A percentile compares a stretch with the other conserved stretches of the same genome.
These are phyloP conservation scores for Xanthoparmelia taractica DNA, from an alignment of 495 filamentous ascomycete genomes.

Conservation along the genomic window DNA sequence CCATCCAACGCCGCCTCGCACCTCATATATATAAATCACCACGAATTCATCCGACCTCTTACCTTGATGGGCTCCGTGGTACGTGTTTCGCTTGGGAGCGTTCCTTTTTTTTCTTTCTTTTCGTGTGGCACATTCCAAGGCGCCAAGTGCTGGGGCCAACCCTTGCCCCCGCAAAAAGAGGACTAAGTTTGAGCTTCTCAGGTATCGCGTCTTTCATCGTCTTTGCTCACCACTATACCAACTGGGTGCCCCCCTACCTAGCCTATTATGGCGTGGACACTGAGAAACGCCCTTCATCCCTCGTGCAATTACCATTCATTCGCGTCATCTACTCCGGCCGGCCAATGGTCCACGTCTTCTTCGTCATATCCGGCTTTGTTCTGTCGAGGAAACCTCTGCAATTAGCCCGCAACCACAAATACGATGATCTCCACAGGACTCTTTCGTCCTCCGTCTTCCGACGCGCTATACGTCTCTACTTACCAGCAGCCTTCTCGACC, in stretches of 20 bases:
- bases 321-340: slow-evolving; percentile 56
- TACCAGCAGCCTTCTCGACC: slow-evolving; percentile 52
- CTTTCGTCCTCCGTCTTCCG: slow-evolving; percentile 58
- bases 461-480: slow-evolving; percentile 54
- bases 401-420: slow-evolving; percentile 47
- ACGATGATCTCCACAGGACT: slow-evolving; percentile 39
- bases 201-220: slow-evolving; percentile 44
- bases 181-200: slow-evolving; percentile 22
- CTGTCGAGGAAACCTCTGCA: slow-evolving; percentile 58
- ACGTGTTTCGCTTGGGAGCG: not conserved
- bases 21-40: slow-evolving; percentile 9
- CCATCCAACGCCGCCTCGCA: not conserved
- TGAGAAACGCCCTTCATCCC: slow-evolving; percentile 28
- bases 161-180: not conserved
- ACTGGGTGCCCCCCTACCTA: slow-evolving; percentile 34
- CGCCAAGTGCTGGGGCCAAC: not conserved
- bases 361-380: slow-evolving; percentile 64
- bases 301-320: slow-evolving; percentile 57
- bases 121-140: not conserved
- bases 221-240: slow-evolving; percentile 43
- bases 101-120: not conserved
- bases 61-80: slow-evolving; percentile 29
- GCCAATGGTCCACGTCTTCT: slow-evolving; percentile 68
- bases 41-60: slow-evolving; percentile 40
- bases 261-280: slow-evolving; percentile 34